These are phyloP conservation scores for Botrytis tulipae DNA, from an alignment of 2,329 filamentous ascomycete species.

Conservation along the genomic window DNA sequence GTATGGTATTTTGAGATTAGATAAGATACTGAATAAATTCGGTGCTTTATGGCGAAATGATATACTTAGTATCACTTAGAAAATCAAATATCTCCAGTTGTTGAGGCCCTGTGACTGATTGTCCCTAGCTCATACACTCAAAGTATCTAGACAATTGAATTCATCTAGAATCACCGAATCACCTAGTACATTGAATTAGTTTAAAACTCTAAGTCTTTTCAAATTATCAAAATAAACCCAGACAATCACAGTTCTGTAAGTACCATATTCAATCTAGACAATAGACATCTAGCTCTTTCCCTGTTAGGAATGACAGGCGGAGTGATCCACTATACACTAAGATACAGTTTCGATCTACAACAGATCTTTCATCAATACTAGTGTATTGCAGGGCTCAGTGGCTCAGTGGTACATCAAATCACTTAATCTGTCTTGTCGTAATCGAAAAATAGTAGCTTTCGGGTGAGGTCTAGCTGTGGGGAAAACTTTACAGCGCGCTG, in stretches of 20 bases:
- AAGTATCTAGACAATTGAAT: not conserved
- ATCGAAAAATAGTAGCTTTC: not conserved
- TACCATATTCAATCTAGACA: not conserved
- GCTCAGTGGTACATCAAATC: not conserved
- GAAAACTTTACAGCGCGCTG: accelerated
- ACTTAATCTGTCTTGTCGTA: not conserved
- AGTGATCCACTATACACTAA: not conserved
- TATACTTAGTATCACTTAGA: not conserved
- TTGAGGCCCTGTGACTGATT: not conserved
- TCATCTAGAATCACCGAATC: not conserved
- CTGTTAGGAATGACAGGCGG: too few relatives aligned
- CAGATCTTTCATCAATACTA: not conserved
- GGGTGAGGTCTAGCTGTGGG: not conserved
- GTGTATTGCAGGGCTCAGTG: not conserved
- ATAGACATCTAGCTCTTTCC: not conserved
- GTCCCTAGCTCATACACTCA: too few relatives aligned
- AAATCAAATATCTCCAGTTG: accelerated
- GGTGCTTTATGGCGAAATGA: not conserved
- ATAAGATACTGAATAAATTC: not conserved
- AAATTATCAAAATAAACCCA: not conserved
- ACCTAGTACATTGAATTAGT: not conserved
- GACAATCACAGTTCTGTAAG: not conserved
- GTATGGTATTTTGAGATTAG: not conserved
- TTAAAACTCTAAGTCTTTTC: not conserved
- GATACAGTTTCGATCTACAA: not conserved